Base-by-base conservation (phyloP, 2,329 filamentous ascomycete genomes). In the Whalleya microplaca region DNA sequence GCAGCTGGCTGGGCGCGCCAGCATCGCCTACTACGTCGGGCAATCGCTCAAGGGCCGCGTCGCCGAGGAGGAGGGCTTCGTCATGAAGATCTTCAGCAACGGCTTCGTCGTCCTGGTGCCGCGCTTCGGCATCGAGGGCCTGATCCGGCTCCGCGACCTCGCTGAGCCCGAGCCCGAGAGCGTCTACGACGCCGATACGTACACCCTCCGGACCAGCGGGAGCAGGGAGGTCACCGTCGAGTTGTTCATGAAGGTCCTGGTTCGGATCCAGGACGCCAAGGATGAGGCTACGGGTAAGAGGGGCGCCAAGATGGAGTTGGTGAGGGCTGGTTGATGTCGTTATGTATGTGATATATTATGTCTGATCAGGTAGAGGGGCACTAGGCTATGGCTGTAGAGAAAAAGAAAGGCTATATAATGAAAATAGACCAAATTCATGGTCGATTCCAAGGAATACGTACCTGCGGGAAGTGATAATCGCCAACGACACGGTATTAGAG, bases 31-130 rank as follows among this genome's bases (percentile, higher is more conserved):
- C 78, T 99, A 98, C 72, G 95, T 99, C 47, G 95, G 95, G 0
- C 95, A 99, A 77, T 92, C 94, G 12, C 87, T 99, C 53, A 95
- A 95, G 77, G 92, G 84, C 61, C 79, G 80, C 64, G 80, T 84
- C 27, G 84, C 85, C 7, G 88, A 93, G 66, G 93, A 97, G 73
- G 93, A 97, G 55, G 95, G 91, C 2, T 98, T 96, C 73, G 87
- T 99, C 45, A 96, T 99, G 90, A 91, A 91, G 71, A 89, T 99
- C 51, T 99, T 99, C 75, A 92, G 90, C 72, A 99, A 99, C 76
- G 95, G 95, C 6, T 94, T 97, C 67, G 95, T 98, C 18, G 93
- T 98, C 10, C 93, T 98, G 59, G 94, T 99, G 48, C 95, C 95
- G 6, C 82, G 92, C 16, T 99, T 99, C 73, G 95, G 95, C 41